Base-by-base conservation (phyloP, 345 rosid species). In the Eucalyptus melliodora region DNA sequence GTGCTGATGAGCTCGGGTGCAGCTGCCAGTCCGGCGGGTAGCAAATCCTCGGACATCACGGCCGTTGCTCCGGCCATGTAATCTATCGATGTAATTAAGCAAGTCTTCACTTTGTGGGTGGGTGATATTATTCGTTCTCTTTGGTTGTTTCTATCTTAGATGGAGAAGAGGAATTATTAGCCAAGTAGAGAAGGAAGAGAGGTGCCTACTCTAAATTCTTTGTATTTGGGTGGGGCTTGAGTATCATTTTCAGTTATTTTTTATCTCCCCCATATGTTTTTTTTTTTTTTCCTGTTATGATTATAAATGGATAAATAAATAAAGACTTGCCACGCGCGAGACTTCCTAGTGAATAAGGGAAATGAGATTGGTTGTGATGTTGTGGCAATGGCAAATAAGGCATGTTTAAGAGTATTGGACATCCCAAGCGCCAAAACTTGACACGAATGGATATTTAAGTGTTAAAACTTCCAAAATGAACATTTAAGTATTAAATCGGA, bases 1-100 rank as follows among this genome's bases (percentile, higher is more conserved):
- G 97, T 94, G 90, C 93, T 94, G 21, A 87, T 93, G 90, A 97
- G 97, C 95, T 94, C 96, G 0, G 96, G 98, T 8, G 95, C 86
- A 1, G 93, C 95, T 26, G 89, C 95, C 8, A 95, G 96, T 65
- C 96, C 97, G 12, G 90, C 56, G 42, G 55, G 94, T 15, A 47
- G 90, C 11, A 56, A 65, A 14, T 49, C 92, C n/a, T 45, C 87
- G 10, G 11, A 87, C 27, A 27, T 30, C 30, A 17, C 23, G 55
- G 89, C 47, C 14, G 92, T 83, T 26, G 93, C 92, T 23, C 89
- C 93, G 55, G 93, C 95, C 80, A 42, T 91, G 91, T 93, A 89
- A 91, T 62, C 44, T 10, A 37, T 8, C 11, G 42, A 45, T 23
- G 23, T 31, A 23, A 69, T 69, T 5, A 69, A 17, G 44, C 26